Percentiles rank a stretch among this genome's conserved stretches.
phyloP scores from a whole-genome alignment of 441 rosid genomes.

The Populus hybrid region DNA sequence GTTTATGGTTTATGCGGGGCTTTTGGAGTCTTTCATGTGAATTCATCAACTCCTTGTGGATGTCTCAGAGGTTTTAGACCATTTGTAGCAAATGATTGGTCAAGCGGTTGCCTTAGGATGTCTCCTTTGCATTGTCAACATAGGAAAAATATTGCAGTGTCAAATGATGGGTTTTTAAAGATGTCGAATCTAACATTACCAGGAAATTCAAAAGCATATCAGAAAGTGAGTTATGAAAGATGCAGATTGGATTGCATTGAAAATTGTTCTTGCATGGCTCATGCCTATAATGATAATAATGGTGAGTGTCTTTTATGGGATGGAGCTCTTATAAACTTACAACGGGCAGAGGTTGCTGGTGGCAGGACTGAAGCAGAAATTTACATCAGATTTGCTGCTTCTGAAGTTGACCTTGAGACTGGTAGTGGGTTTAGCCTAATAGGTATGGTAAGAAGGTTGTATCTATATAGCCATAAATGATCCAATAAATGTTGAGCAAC shows the following conservation, averaged over 20 bases:
- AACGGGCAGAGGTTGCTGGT: not conserved
- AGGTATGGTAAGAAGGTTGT: too few relatives aligned
- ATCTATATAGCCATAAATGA: too few relatives aligned
- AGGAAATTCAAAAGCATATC: not conserved
- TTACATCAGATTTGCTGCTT: not conserved
- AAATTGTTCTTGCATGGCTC: not conserved
- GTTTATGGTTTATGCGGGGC: not conserved
- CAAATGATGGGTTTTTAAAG: not conserved
- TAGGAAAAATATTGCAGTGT: too few relatives aligned
- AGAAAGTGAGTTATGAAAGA: not conserved
- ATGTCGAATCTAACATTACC: not conserved
- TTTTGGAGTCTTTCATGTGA: not conserved
- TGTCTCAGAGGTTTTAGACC: not conserved
- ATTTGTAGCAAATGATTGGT: not conserved
- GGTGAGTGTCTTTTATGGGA: not conserved
- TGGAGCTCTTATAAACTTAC: not conserved
- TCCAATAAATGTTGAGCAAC: too few relatives aligned
- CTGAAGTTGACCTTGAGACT: not conserved
- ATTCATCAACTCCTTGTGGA: not conserved
- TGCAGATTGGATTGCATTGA: not conserved
- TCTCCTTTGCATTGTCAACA: not conserved
- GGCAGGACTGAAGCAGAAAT: not conserved
- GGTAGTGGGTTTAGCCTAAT: too few relatives aligned
- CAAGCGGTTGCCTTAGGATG: not conserved
- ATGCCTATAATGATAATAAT: not conserved